phyloP scores from a whole-genome alignment of 2,329 filamentous ascomycete species.

The Onygena corvina region DNA sequence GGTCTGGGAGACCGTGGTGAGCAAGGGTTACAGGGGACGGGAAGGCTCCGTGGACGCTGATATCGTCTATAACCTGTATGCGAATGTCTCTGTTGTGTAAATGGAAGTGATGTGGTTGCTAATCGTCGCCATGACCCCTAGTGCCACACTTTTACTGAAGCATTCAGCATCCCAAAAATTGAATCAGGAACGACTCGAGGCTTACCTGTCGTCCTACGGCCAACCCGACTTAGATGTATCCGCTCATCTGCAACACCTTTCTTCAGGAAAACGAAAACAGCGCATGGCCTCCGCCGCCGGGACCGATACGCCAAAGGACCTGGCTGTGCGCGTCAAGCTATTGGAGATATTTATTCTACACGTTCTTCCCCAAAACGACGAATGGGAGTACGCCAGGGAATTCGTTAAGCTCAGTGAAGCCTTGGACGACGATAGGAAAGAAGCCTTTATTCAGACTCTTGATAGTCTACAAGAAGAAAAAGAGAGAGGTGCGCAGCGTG shows the following conservation, averaged over 20 bases:
- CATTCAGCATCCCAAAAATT: constrained; percentile 72
- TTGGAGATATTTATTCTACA: constrained; percentile 92
- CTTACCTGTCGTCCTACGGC: constrained; percentile 67
- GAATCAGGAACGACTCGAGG: constrained; percentile 80
- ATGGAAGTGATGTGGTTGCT: constrained; percentile 2
- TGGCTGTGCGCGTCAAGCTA: constrained; percentile 76
- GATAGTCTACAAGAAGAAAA: constrained; percentile 76
- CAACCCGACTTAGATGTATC: constrained; percentile 61
- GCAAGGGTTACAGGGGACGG: constrained; percentile 71
- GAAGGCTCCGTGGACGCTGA: constrained; percentile 90
- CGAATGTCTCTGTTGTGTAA: constrained; percentile 14
- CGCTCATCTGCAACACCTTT: constrained; percentile 43
- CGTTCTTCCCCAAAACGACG: constrained; percentile 80
- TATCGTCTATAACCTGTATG: constrained; percentile 54
- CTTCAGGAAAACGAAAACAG: constrained; percentile 23
- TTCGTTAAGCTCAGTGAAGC: constrained; percentile 80
- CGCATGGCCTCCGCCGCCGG: constrained; percentile 42
- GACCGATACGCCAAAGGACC: constrained; percentile 70
- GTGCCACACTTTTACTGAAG: constrained; percentile 78
- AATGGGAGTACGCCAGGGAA: constrained; percentile 90
- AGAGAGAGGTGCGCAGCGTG: constrained; percentile 54
- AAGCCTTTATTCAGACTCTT: constrained; percentile 77
- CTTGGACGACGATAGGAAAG: constrained; percentile 80
- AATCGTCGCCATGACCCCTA: constrained; percentile 29
- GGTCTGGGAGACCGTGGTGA: constrained; percentile 89